Percentiles rank a stretch among this genome's conserved stretches.
phyloP scores from a whole-genome alignment of 176 grass and related monocot genomes.

The Ensete ventricosum region DNA sequence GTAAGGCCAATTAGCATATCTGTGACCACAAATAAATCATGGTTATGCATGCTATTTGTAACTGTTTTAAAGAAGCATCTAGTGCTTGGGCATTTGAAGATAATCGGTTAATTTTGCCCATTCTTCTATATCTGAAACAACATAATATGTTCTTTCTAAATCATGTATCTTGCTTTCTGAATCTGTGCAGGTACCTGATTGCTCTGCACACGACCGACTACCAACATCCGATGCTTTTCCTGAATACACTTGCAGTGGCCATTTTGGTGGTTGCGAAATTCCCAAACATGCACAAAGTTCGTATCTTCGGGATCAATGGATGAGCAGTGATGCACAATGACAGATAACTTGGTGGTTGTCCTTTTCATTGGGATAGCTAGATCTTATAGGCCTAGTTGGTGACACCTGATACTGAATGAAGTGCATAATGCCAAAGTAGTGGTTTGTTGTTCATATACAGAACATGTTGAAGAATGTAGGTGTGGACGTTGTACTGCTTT shows the following conservation, averaged over 20 bases:
- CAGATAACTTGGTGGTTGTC: background rate
- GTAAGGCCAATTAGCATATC: background rate
- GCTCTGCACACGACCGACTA: constrained; percentile 60
- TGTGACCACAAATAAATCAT: background rate
- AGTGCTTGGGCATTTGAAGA: background rate
- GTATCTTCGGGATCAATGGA: constrained; percentile 66
- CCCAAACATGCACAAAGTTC: constrained; percentile 70
- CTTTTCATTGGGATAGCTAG: background rate
- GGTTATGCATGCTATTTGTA: background rate
- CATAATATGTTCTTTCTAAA: background rate
- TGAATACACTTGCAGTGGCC: constrained; percentile 42
- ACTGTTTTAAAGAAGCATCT: background rate
- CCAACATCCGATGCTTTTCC: constrained; percentile 61
- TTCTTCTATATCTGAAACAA: background rate
- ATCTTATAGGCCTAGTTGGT: background rate
- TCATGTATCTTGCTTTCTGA: background rate
- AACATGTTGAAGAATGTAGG: background rate
- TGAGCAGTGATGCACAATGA: background rate
- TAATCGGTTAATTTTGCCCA: background rate
- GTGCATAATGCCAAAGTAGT: background rate
- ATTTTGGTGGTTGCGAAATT: constrained; percentile 61
- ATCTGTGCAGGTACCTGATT: constrained; percentile 45
- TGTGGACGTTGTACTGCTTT: background rate
- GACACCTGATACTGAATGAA: background rate
- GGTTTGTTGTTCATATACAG: constrained; percentile 5